These are phyloP conservation scores for Drechslerella dactyloides DNA, from an alignment of 2,329 filamentous ascomycete genomes.

Conservation along the genomic window DNA sequence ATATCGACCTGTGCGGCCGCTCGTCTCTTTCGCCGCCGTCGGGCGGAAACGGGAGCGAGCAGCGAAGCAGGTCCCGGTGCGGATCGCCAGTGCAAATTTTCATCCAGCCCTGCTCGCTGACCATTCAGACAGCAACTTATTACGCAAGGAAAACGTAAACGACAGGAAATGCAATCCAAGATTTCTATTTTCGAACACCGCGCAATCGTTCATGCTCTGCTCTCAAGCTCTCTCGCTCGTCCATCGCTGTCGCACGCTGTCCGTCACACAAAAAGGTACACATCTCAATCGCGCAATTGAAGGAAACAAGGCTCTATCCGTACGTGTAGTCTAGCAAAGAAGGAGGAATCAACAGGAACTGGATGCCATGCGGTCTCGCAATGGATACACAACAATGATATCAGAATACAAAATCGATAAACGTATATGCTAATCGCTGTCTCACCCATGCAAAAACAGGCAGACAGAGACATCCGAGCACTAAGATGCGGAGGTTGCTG, in stretches of 20 bases:
- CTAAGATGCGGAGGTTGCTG: too few species aligned
- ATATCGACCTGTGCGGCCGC: not conserved
- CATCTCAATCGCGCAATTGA: not conserved
- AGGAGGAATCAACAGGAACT: conserved; percentile 7
- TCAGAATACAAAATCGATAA: not conserved
- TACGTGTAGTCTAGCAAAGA: conserved; percentile 8
- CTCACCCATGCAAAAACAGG: conserved; percentile 1
- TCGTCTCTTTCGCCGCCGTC: not conserved
- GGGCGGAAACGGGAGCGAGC: conserved; percentile 1
- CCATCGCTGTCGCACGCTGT: not conserved
- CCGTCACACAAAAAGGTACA: not conserved
- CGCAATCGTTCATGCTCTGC: conserved; percentile 18
- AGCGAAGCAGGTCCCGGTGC: conserved; percentile 23
- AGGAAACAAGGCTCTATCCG: conserved; percentile 8
- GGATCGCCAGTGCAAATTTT: conserved; percentile 13
- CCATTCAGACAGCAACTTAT: conserved; percentile 11
- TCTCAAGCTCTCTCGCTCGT: not conserved
- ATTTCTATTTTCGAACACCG: conserved; percentile 16
- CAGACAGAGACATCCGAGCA: too few species aligned
- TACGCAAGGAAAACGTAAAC: conserved; percentile 37
- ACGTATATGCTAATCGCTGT: conserved; percentile 6
- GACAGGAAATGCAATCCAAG: conserved; percentile 5
- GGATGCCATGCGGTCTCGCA: conserved; percentile 11
- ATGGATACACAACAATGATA: not conserved
- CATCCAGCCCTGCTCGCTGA: conserved; percentile 5